A percentile compares a stretch with the other conserved stretches of the same genome.
These are phyloP conservation scores for Ceratocystis cacaofunesta DNA, from an alignment of 2,329 filamentous ascomycete species.

Conservation along the genomic window DNA sequence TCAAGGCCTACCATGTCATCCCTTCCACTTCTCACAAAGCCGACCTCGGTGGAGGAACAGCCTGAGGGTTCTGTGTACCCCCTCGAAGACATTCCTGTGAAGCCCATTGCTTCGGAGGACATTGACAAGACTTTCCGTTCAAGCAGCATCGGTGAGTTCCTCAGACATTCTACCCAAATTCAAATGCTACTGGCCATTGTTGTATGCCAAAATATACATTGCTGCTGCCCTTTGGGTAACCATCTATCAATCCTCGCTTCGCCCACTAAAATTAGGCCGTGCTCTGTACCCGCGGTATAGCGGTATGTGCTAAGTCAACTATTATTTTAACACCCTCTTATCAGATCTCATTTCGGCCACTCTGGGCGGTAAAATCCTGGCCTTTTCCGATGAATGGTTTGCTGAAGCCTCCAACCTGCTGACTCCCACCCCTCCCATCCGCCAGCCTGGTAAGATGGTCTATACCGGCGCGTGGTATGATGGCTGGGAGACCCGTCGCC, in stretches of 20 bases:
- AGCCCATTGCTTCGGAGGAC: constrained; percentile 34
- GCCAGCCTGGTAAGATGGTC: constrained; percentile 52
- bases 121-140: constrained; percentile 49
- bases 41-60: constrained; percentile 9
- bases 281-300: neutral
- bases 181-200: neutral
- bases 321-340: constrained; percentile 4
- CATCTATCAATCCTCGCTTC: neutral
- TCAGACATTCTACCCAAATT: neutral
- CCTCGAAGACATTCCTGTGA: constrained; percentile 39
- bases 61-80: constrained; percentile 32
- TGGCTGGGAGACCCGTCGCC: constrained; percentile 53
- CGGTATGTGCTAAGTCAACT: neutral
- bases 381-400: constrained; percentile 55
- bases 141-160: constrained; percentile 39
- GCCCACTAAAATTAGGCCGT: neutral
- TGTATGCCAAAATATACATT: neutral
- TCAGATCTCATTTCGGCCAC: constrained; percentile 46
- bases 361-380: constrained; percentile 48
- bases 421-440: constrained; percentile 47
- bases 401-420: constrained; percentile 49
- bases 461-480: constrained; percentile 57
- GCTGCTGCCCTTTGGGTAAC: neutral
- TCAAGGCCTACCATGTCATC: neutral
- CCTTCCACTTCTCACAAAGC: constrained; percentile 14